Conservation (phyloP, 2,329 filamentous ascomycete genomes). For the Scytalidium sp. region DNA sequence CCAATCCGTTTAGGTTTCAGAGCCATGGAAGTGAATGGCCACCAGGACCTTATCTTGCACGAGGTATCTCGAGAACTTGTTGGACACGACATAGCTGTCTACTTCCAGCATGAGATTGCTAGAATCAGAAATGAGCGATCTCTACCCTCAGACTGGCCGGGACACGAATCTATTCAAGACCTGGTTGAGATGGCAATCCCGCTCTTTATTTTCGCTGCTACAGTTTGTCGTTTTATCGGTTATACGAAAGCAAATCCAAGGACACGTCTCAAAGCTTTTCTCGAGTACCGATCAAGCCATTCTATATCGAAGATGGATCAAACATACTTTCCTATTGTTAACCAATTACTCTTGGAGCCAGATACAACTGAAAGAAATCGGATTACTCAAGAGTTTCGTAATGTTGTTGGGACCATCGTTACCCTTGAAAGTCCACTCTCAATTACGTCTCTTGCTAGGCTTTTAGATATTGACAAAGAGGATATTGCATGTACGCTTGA, state of each 20-base stretch:
- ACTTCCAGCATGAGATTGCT: slow-evolving; percentile 28
- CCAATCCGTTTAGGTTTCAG: slow-evolving; percentile 17
- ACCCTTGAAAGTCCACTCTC: slow-evolving; percentile 13
- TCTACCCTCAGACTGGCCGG: slow-evolving; percentile 27
- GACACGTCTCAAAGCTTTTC: neutral
- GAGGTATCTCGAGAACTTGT: slow-evolving; percentile 28
- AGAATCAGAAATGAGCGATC: slow-evolving; percentile 16
- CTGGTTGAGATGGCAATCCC: slow-evolving; percentile 29
- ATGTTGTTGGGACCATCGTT: slow-evolving; percentile 16
- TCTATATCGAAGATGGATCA: slow-evolving; percentile 17
- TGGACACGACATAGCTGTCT: slow-evolving; percentile 33
- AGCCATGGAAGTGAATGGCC: slow-evolving; percentile 13
- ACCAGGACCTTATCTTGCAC: slow-evolving; percentile 33
- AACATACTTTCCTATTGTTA: slow-evolving; percentile 21
- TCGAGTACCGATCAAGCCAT: slow-evolving; percentile 7
- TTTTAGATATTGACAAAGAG: neutral
- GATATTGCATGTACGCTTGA: neutral
- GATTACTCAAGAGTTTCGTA: slow-evolving; percentile 22
- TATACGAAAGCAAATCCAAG: neutral
- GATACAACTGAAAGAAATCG: slow-evolving; percentile 6
- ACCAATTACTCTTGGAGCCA: slow-evolving; percentile 8
- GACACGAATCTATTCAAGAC: slow-evolving; percentile 11
- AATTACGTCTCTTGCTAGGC: neutral
- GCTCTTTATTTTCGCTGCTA: neutral
- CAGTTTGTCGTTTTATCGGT: neutral